Evolutionary conservation across 768 basidiomycete species (phyloP), one percentile per base, ranked within the genome.

Genomic region (Termitomyces sp.): DNA sequence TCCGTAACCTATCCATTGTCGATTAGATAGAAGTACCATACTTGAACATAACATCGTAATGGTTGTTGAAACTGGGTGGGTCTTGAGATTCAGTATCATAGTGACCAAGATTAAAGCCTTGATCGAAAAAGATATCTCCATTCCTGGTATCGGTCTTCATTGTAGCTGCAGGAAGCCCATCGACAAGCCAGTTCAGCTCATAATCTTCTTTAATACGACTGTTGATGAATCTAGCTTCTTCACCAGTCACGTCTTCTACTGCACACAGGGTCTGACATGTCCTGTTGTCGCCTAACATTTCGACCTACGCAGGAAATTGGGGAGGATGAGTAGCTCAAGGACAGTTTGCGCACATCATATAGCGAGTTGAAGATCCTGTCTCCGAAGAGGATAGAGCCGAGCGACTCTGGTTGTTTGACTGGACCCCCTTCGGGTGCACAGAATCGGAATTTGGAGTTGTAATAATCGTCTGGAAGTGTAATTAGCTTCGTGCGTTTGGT

Each of bases 331-430:
- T 12, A 12, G 5, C 43, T 21, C 12, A 21, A 21, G 35, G 41
- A 50, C 34, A 22, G 9, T 54, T 21, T 43, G 73, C 86, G 53
- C 58, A 93, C 90, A 60, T 94, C 82, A 65, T 93, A 98, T 2
- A 87, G 90, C 3, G 92, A 92, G 64, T 87, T 85, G 69, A 93
- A 91, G 62, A 98, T 93, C 59, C 96, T 80, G 75, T 98, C 96
- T 15, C 96, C 96, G 61, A 97, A 97, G n/a, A 98, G 74, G 63
- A 98, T 94, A 17, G 91, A 91, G 6, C 96, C 96, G 26, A 98
- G 74, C 1, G 85, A 88, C 69, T 95, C 94, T 3, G 92, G 88
- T 65, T 86, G 85, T 62, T 81, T 82, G 65, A 82, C 69, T 21
- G 84, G 78, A 10, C 92, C 94, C 19, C 74, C 86, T 41, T 77